phyloP scores from a whole-genome alignment of 768 basidiomycete species.

The Hydnum rufescens region DNA sequence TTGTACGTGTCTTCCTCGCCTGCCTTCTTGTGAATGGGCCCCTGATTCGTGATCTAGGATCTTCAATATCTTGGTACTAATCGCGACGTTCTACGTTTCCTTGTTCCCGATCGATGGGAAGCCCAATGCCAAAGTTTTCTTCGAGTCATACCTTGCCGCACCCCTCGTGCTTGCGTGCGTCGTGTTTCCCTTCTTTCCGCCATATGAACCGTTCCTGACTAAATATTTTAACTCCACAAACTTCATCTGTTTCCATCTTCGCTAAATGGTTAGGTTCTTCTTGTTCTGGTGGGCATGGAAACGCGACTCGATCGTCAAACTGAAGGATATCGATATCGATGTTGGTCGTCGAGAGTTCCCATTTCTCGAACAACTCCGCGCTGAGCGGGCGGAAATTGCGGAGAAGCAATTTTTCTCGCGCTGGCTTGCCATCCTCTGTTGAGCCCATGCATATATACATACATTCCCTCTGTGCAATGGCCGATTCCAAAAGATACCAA shows the following conservation, averaged over 20 bases:
- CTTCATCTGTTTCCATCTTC: background rate
- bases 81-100: conserved; percentile 19
- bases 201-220: background rate
- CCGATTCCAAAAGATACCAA: too few species aligned
- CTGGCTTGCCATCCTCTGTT: background rate
- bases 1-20: too few species aligned
- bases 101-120: conserved; percentile 16
- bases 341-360: background rate
- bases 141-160: conserved; percentile 16
- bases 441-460: background rate
- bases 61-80: background rate
- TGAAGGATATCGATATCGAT: conserved; percentile 18
- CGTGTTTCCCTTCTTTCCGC: background rate
- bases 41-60: too few species aligned
- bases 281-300: conserved; percentile 16
- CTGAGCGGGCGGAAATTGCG: background rate
- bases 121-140: conserved; percentile 15
- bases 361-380: background rate
- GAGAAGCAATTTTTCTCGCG: background rate
- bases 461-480: background rate
- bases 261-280: conserved; percentile 12
- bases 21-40: background rate
- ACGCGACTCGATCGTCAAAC: conserved; percentile 13
- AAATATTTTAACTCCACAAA: background rate
- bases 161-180: conserved; percentile 13